A percentile compares a stretch with the other conserved stretches of the same genome.
phyloP scores from a whole-genome alignment of 2,329 filamentous ascomycete genomes.

The Botrytis aclada region DNA sequence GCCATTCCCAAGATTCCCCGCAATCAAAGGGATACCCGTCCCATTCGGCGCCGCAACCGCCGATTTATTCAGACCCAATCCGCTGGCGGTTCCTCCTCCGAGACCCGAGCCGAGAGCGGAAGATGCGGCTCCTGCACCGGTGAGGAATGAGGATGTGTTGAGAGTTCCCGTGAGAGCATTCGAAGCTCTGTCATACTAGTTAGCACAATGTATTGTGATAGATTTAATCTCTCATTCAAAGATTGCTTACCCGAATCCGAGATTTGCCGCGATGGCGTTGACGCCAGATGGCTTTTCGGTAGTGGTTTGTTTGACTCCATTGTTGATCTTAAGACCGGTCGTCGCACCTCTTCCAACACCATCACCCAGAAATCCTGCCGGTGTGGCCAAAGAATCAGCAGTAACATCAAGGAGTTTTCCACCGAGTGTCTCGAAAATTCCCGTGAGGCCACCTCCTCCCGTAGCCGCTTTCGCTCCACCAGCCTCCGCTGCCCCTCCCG shows the following conservation, averaged over 20 bases:
- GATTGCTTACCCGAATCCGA: constrained; percentile 16
- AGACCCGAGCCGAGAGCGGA: constrained; percentile 13
- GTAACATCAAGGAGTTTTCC: not conserved
- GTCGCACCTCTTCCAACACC: constrained; percentile 17
- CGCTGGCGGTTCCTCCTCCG: constrained; percentile 15
- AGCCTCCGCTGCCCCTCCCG: not conserved
- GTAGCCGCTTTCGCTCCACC: not conserved
- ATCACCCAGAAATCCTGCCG: constrained; percentile 11
- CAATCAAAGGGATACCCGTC: constrained; percentile 3
- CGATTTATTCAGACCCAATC: constrained; percentile 13
- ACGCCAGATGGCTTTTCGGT: constrained; percentile 9
- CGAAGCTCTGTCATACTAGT: not conserved
- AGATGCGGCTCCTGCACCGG: not conserved
- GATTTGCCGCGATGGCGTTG: constrained; percentile 7
- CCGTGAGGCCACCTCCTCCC: constrained; percentile 3
- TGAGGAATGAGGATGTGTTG: not conserved
- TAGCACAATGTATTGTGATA: not conserved
- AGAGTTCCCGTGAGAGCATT: constrained; percentile 15
- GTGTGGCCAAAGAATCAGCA: constrained; percentile 4
- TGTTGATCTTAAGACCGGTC: constrained; percentile 15
- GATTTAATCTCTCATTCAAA: not conserved
- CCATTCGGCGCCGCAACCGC: constrained; percentile 5
- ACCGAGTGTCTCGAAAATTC: not conserved
- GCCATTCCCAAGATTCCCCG: constrained; percentile 8
- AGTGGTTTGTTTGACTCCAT: constrained; percentile 12